A percentile compares a stretch with the other conserved stretches of the same genome.
Conservation (phyloP, 495 filamentous ascomycete species). For the Hypoxylon lenormandii region DNA sequence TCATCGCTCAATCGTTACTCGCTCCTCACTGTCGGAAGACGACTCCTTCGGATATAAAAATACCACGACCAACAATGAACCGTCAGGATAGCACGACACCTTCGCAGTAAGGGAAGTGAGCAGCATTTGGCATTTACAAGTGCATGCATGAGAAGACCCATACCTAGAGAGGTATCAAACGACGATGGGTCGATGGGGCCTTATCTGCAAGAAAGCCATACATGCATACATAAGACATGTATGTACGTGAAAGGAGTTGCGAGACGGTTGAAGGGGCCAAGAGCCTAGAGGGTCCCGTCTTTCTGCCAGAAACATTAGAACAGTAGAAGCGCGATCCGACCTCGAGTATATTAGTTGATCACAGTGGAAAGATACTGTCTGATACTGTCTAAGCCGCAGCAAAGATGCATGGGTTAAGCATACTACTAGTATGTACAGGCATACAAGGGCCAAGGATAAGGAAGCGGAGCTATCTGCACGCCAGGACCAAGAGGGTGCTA, state of each 20-base stretch:
- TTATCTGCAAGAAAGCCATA: constrained; percentile 40
- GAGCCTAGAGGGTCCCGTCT: not conserved
- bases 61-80: not conserved
- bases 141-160: constrained; percentile 12
- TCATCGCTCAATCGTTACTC: not conserved
- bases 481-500: constrained; percentile 24
- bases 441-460: constrained; percentile 19
- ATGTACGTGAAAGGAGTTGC: not conserved
- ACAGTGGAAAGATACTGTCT: constrained; percentile 9
- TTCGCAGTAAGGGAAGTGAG: constrained; percentile 8
- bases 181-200: constrained; percentile 26
- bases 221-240: constrained; percentile 6
- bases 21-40: not conserved
- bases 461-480: constrained; percentile 12
- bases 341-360: constrained; percentile 20
- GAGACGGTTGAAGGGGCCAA: not conserved
- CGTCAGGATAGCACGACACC: not conserved
- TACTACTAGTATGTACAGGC: too few species aligned
- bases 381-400: constrained; percentile 14
- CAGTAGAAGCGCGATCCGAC: constrained; percentile 12
- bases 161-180: constrained; percentile 36
- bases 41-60: constrained; percentile 7
- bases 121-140: constrained; percentile 14
- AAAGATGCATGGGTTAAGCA: constrained; percentile 1
- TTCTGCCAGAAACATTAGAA: not conserved